Base-by-base conservation (phyloP, 208 protist species). In the Trypanosoma conorhini region DNA sequence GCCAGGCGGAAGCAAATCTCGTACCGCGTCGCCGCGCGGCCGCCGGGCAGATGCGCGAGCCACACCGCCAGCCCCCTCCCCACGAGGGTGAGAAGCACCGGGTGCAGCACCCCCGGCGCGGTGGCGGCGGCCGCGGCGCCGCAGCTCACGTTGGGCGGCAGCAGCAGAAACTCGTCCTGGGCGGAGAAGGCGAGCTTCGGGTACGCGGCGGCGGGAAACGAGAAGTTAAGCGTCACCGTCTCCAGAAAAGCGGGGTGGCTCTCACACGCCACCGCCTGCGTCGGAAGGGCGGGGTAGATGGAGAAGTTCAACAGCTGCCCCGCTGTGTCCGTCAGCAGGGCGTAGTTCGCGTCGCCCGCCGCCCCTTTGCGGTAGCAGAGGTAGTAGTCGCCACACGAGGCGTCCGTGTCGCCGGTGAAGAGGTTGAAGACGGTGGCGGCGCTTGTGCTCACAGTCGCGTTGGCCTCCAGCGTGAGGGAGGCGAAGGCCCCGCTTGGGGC, bases 371-470 rank as follows among this genome's bases (percentile, higher is more conserved):
- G 76, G 73, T 97, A 97, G 72, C 92, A 97, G 10, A 91, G 61
- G 77, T 92, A 87, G 78, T 97, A 97, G 67, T 89, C 82, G 2
- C 88, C 91, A 0, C 87, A 57, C 74, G 84, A 91, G n/a, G 26
- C 57, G 35, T 59, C 70, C 24, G 78, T 62, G 57, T 82, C 62
- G 15, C 82, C 82, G 30, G 82, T 81, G 33, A 72, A 61, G 26
- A 95, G 63, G 31, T 48, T 70, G 70, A 91, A 92, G 42, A 69
- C 81, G 5, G 89, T 83, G 15, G 19, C 62, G 38, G 35, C 60
- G 22, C 70, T 74, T 24, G 57, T 82, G 46, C 71, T 80, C 44
- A 31, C 31, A 30, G 68, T 74, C 21, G 63, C 52, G 17, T 74
- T 64, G 9, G 89, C 82, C 19, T 38, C 76, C 54, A 93, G 83